These are phyloP conservation scores for Polyporus arcularius DNA, from an alignment of 768 basidiomycete genomes.

Conservation along the genomic window DNA sequence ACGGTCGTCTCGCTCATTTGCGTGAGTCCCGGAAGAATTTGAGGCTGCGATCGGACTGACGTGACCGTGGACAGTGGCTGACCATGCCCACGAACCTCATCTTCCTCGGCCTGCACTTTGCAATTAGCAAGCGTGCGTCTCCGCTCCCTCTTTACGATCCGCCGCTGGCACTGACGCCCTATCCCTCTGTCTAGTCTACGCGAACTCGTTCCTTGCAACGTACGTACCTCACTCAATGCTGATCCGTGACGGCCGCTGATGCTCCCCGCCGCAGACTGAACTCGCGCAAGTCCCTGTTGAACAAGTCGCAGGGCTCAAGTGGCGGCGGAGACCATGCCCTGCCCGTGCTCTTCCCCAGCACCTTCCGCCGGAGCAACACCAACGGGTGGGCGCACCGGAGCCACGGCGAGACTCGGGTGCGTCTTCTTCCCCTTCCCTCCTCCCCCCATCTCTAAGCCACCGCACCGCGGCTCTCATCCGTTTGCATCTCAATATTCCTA, in stretches of 20 bases:
- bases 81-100: conserved; percentile 28
- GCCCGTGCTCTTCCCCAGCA: conserved; percentile 21
- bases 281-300: conserved; percentile 18
- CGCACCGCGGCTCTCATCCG: neutral
- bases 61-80: conserved; percentile 21
- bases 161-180: too few species aligned
- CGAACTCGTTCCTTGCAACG: conserved; percentile 31
- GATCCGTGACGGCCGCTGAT: neutral
- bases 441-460: neutral
- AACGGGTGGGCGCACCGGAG: conserved; percentile 16
- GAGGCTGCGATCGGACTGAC: too few species aligned
- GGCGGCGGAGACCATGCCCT: conserved; percentile 17
- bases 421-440: neutral
- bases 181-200: conserved; percentile 22
- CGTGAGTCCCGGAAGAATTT: conserved; percentile 7
- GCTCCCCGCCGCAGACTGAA: conserved; percentile 15
- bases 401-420: neutral
- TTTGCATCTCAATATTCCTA: neutral
- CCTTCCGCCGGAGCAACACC: conserved; percentile 4
- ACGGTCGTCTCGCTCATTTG: conserved; percentile 26
- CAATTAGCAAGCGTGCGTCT: conserved; percentile 29
- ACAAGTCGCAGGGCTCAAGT: conserved; percentile 16
- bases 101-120: conserved; percentile 30
- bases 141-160: neutral
- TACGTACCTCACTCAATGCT: conserved; percentile 1